A percentile compares a stretch with the other conserved stretches of the same genome.
These are phyloP conservation scores for Saccharomyces hybrid DNA, from an alignment of 1,139 yeast genomes.

Conservation along the genomic window DNA sequence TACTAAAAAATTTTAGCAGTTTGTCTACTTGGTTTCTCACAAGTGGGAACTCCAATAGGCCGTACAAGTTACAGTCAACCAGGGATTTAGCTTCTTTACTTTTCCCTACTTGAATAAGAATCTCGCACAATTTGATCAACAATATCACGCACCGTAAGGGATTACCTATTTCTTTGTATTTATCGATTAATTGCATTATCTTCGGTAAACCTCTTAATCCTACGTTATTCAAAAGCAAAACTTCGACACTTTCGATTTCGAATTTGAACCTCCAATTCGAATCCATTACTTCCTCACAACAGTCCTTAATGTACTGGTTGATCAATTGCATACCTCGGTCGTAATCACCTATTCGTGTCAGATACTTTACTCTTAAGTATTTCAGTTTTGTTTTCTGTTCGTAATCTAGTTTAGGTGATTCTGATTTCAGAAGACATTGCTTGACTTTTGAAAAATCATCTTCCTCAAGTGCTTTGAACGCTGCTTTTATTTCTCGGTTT, in stretches of 20 bases:
- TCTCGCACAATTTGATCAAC: conserved; percentile 8
- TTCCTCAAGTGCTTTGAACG: not conserved
- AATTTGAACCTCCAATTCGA: conserved; percentile 21
- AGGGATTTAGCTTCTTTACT: conserved; percentile 6
- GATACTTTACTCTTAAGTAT: conserved; percentile 12
- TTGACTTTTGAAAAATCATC: not conserved
- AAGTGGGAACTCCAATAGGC: conserved; percentile 1
- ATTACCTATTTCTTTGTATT: conserved; percentile 12
- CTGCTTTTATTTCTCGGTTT: not conserved
- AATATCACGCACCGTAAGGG: conserved; percentile 15
- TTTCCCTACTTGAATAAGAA: conserved; percentile 10
- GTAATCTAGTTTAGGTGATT: conserved; percentile 9
- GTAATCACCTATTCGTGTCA: conserved; percentile 12
- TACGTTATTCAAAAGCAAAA: conserved; percentile 15
- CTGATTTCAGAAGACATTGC: not conserved
- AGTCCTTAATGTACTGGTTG: conserved; percentile 10
- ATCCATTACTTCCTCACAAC: conserved; percentile 11
- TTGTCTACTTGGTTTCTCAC: not conserved
- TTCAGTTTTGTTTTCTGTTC: conserved; percentile 13
- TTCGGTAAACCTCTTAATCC: conserved; percentile 18
- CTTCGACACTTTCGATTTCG: conserved; percentile 15
- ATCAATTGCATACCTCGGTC: conserved; percentile 16
- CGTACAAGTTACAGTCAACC: conserved; percentile 5
- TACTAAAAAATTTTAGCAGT: not conserved
- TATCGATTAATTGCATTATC: conserved; percentile 15